Conservation (phyloP, 2,329 filamentous ascomycete genomes). For the Aspergillus sp. region DNA sequence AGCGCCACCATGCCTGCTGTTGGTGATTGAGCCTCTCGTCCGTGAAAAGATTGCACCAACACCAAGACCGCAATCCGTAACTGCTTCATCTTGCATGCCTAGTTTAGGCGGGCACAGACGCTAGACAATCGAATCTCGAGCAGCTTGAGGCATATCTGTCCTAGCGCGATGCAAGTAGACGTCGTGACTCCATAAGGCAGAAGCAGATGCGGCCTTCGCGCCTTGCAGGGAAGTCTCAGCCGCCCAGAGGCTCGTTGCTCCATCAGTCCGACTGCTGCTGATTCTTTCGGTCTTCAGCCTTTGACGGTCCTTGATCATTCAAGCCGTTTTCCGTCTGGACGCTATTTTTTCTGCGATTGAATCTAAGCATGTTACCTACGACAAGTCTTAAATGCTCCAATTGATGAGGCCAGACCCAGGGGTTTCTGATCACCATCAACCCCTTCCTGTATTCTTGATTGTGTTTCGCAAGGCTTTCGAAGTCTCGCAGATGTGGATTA, state of each 20-base stretch:
- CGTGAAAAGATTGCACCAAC: neutral
- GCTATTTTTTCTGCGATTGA: no score
- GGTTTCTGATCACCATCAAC: neutral
- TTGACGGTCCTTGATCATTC: neutral
- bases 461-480: neutral
- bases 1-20: neutral
- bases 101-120: neutral
- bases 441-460: neutral
- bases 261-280: neutral
- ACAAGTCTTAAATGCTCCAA: no score
- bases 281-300: neutral
- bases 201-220: neutral
- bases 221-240: neutral
- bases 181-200: neutral
- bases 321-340: neutral
- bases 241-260: neutral
- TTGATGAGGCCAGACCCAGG: neutral
- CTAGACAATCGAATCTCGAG: neutral
- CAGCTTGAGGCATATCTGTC: neutral
- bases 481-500: neutral
- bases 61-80: neutral
- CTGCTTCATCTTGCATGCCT: neutral
- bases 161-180: neutral
- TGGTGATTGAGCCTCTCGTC: conserved; percentile 3
- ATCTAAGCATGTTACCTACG: no score